phyloP scores from a whole-genome alignment of 2,329 filamentous ascomycete species.

The Drechslerella dactyloides region DNA sequence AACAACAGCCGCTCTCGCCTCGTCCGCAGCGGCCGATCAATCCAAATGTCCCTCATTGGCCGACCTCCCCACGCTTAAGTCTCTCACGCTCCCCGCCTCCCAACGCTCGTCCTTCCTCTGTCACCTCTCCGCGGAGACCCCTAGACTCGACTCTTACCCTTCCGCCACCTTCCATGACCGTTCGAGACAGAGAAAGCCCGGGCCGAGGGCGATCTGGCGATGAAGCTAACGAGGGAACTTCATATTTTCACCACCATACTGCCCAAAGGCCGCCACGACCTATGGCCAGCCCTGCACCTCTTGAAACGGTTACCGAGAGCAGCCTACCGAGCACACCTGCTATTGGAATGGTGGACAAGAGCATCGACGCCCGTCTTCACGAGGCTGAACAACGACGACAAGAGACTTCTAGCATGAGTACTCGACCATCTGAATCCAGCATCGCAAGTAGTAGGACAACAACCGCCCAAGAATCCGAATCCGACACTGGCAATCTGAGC shows the following conservation, averaged over 20 bases:
- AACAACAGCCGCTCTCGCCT: constrained; percentile 48
- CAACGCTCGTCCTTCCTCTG: constrained; percentile 52
- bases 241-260: constrained; percentile 36
- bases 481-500: constrained; percentile 54
- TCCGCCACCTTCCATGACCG: constrained; percentile 46
- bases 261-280: constrained; percentile 51
- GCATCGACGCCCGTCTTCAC: constrained; percentile 57
- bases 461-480: constrained; percentile 61
- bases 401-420: constrained; percentile 53
- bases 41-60: constrained; percentile 54
- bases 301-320: constrained; percentile 92
- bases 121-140: constrained; percentile 51
- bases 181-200: constrained; percentile 48
- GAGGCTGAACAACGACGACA: constrained; percentile 57
- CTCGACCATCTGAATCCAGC: constrained; percentile 56
- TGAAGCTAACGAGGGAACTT: constrained; percentile 50
- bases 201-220: constrained; percentile 48
- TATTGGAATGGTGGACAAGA: constrained; percentile 60
- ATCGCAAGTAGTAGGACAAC: constrained; percentile 58
- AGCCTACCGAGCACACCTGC: constrained; percentile 76
- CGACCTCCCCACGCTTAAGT: constrained; percentile 53
- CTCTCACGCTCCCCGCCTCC: constrained; percentile 54
- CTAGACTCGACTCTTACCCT: constrained; percentile 50
- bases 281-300: constrained; percentile 63
- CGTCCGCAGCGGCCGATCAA: constrained; percentile 46